phyloP scores from a whole-genome alignment of 2,329 filamentous ascomycete genomes.

The Xylariaceae sp. region DNA sequence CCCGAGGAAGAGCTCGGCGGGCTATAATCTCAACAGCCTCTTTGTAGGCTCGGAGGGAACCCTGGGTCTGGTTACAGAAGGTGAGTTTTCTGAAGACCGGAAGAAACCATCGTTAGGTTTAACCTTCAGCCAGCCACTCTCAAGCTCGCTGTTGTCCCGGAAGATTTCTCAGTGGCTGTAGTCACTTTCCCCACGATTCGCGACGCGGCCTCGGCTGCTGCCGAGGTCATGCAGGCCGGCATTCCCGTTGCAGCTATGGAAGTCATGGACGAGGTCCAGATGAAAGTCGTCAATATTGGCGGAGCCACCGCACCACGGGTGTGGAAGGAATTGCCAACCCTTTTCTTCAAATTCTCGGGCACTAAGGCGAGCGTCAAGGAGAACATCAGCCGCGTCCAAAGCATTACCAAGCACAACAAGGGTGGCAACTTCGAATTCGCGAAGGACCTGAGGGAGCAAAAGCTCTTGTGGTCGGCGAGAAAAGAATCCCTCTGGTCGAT shows the following conservation, averaged over 20 bases:
- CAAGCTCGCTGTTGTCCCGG: conserved; percentile 76
- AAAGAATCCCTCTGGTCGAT: conserved; percentile 88
- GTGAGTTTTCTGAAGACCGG: conserved; percentile 33
- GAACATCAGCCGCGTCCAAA: conserved; percentile 70
- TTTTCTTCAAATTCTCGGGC: conserved; percentile 87
- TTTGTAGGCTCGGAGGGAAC: conserved; percentile 85
- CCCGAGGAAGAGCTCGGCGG: conserved; percentile 80
- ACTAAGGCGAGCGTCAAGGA: conserved; percentile 77
- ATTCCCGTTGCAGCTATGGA: conserved; percentile 78
- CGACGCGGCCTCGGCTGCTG: conserved; percentile 74
- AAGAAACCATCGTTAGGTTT: not conserved
- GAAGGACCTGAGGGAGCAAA: conserved; percentile 68
- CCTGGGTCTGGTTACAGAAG: conserved; percentile 77
- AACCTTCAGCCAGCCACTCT: conserved; percentile 61
- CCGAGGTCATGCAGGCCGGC: conserved; percentile 74
- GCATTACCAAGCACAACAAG: conserved; percentile 66
- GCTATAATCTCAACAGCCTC: conserved; percentile 79
- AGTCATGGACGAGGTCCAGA: conserved; percentile 87
- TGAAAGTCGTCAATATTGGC: conserved; percentile 78
- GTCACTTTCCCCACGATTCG: conserved; percentile 78
- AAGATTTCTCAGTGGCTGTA: conserved; percentile 76
- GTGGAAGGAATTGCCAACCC: conserved; percentile 76
- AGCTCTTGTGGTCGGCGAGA: conserved; percentile 76
- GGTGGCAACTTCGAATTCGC: conserved; percentile 77
- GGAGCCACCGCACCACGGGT: conserved; percentile 68